Base-by-base conservation (phyloP, 441 rosid genomes). In the Hura crepitans region DNA sequence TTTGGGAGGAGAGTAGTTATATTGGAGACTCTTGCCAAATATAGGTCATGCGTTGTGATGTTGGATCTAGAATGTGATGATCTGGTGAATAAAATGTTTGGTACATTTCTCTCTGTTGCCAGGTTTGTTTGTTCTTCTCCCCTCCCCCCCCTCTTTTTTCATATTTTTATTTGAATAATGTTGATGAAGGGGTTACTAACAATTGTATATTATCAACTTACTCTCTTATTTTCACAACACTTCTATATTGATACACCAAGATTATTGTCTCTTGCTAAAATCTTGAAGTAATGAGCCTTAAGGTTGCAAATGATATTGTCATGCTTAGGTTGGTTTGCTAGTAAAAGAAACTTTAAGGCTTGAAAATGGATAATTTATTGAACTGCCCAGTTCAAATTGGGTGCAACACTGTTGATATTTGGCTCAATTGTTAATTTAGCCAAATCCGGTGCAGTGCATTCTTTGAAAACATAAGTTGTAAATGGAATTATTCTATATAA, bases 41-140 rank as follows among this genome's bases (percentile, higher is more conserved):
- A 85, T 81, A 85, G 98, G 79, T 96, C 98, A 2, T 96, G 98
- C 53, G 95, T 93, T 53, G 97, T 93, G 80, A 96, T 96, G 98
- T 68, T 96, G 92, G 99, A 96, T 86, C 96, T 96, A 27, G 98
- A 94, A 83, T 93, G 98, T 59, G 93, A 93, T 74, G 85, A 81
- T 37, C 87, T 93, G 61, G 85, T 96, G 70, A 74, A 84, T 59
- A 82, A 94, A 80, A 96, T 96, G 98, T 96, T 92, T 85, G 83
- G 81, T 71, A 92, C 96, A 72, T 93, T 93, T 78, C 88, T 96
- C 62, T 62, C 89, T 71, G 97, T 93, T 80, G 95, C 92, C 78
- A 92, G 99, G 99, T 96, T 65, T 72, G 95, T 80, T 85, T 70
- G 39, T 43, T n/a, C n/a, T n/a, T n/a, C n/a, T n/a, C n/a, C n/a